Conservation (phyloP, 805 yeast genomes). For the Cyberlindnera misumaiensis region DNA sequence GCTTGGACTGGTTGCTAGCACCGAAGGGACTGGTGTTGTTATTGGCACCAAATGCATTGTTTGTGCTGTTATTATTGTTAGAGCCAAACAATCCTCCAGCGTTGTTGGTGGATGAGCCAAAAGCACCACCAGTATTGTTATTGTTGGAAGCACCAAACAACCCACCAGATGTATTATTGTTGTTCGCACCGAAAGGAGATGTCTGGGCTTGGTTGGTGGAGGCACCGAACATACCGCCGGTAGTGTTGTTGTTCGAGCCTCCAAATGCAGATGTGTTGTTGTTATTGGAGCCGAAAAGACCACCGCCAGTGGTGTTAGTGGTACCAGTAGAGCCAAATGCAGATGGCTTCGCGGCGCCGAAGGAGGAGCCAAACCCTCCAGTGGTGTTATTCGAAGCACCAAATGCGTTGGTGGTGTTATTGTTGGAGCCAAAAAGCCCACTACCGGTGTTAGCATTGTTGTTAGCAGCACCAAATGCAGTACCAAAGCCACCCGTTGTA, state of each 20-base stretch:
- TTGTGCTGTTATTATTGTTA: conserved; percentile 2
- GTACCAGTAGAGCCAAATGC: conserved; percentile 25
- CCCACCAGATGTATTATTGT: conserved; percentile 1
- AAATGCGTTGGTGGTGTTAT: conserved; percentile 17
- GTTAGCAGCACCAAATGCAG: conserved; percentile 28
- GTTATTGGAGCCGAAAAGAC: conserved; percentile 35
- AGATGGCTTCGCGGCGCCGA: conserved; percentile 17
- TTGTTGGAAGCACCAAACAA: conserved; percentile 11
- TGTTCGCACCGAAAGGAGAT: conserved; percentile 8
- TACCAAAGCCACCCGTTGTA: conserved; percentile 8
- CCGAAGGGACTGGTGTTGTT: conserved; percentile 7
- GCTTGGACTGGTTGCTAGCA: conserved; percentile 6
- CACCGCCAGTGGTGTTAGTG: conserved; percentile 25
- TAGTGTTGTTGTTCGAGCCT: conserved; percentile 8
- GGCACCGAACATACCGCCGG: conserved; percentile 6
- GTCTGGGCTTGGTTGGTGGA: conserved; percentile 1
- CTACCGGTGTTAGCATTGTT: conserved; percentile 13
- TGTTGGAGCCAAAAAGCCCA: conserved; percentile 22
- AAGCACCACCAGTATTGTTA: conserved; percentile 9
- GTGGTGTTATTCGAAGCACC: conserved; percentile 22
- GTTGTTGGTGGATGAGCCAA: conserved; percentile 19
- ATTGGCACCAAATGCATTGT: conserved; percentile 9
- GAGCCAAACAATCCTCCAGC: conserved; percentile 10
- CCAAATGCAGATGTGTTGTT: conserved; percentile 27
- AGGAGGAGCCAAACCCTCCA: conserved; percentile 17